A percentile compares a stretch with the other conserved stretches of the same genome.
These are phyloP conservation scores for Tuctoria greenei DNA, from an alignment of 176 grass and related monocot species.

Conservation along the genomic window DNA sequence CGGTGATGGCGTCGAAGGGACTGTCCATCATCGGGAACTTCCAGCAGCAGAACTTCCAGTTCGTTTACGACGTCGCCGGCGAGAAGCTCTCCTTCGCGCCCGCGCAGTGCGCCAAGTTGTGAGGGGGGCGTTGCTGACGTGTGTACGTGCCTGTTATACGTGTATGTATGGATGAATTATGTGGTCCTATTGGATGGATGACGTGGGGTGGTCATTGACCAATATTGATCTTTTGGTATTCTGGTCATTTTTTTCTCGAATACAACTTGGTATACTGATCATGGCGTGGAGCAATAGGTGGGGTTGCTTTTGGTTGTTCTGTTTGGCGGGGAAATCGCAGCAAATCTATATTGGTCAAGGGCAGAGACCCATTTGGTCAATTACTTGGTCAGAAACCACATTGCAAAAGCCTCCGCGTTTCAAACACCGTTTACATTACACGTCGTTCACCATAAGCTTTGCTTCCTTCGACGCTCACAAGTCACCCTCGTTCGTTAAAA, in stretches of 20 bases:
- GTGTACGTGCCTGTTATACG: not conserved
- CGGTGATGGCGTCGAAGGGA: conserved; percentile 41
- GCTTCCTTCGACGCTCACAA: not conserved
- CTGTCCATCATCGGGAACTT: conserved; percentile 79
- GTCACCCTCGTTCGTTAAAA: not conserved
- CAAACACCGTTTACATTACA: not conserved
- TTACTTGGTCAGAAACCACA: not conserved
- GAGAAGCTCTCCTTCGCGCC: conserved; percentile 70
- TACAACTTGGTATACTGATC: not conserved
- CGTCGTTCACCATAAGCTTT: not conserved
- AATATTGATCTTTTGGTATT: not conserved
- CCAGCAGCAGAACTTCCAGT: conserved; percentile 91
- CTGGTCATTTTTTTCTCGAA: too few species aligned
- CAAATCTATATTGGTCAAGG: not conserved
- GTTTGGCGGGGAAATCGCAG: not conserved
- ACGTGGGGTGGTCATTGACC: conserved; percentile 1
- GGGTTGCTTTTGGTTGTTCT: not conserved
- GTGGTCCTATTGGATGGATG: too few species aligned
- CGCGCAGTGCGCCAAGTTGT: conserved; percentile 56
- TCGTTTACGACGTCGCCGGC: conserved; percentile 61
- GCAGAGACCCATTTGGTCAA: not conserved
- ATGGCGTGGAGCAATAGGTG: not conserved
- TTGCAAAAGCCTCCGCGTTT: not conserved
- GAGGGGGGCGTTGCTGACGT: not conserved
- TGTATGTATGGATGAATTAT: not conserved